Conservation (phyloP, 768 basidiomycete species). For the Lentinula detonsa region DNA sequence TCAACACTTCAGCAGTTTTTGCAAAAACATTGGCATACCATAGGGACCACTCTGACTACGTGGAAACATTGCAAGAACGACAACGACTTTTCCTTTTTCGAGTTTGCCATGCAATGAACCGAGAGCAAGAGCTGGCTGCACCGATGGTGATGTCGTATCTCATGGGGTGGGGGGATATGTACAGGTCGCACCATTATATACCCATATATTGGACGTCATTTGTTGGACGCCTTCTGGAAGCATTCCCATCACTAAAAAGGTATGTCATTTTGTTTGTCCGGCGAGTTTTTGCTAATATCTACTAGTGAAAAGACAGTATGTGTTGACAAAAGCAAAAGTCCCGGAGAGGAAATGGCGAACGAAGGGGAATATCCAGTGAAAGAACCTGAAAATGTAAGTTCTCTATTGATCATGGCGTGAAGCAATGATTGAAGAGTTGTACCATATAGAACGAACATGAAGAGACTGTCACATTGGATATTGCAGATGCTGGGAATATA, state of each 20-base stretch:
- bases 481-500: too few species aligned
- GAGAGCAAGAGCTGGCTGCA: conserved; percentile 29
- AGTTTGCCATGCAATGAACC: conserved; percentile 23
- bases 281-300: too few species aligned
- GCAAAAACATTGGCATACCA: conserved; percentile 20
- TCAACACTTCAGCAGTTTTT: conserved; percentile 31
- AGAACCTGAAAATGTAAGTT: too few species aligned
- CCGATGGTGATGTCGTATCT: conserved; percentile 35
- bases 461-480: too few species aligned
- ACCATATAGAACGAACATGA: too few species aligned
- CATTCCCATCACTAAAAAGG: too few species aligned
- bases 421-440: too few species aligned
- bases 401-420: too few species aligned
- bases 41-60: conserved; percentile 13
- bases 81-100: conserved; percentile 17
- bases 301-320: too few species aligned
- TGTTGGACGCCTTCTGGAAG: conserved; percentile 8
- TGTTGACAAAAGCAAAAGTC: too few species aligned
- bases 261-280: neutral
- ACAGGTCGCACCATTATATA: conserved; percentile 27
- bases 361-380: too few species aligned
- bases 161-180: conserved; percentile 36
- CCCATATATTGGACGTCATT: conserved; percentile 28
- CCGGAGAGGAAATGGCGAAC: too few species aligned
- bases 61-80: conserved; percentile 14